phyloP scores from a whole-genome alignment of 2,329 filamentous ascomycete genomes.

The Ampelomyces quisqualis region DNA sequence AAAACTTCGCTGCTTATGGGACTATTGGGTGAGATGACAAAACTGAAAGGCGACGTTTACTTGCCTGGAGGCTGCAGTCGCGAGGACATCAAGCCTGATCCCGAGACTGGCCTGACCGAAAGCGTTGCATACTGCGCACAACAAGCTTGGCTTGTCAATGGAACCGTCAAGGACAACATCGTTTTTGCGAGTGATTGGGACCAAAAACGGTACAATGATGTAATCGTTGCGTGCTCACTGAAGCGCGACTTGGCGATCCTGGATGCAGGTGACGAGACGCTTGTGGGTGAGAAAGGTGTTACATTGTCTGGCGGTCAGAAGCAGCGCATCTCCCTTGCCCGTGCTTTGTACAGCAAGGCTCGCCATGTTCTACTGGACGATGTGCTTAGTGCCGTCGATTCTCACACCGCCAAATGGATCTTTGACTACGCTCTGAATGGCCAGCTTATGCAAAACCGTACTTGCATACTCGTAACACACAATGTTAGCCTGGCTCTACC shows the following conservation, averaged over 20 bases:
- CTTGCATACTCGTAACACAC: slow-evolving; percentile 94
- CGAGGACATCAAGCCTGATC: slow-evolving; percentile 78
- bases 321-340: slow-evolving; percentile 93
- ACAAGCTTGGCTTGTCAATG: slow-evolving; percentile 95
- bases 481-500: slow-evolving; percentile 88
- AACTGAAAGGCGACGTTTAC: slow-evolving; percentile 76
- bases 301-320: slow-evolving; percentile 96
- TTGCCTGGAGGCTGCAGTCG: slow-evolving; percentile 83
- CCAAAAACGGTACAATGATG: slow-evolving; percentile 78
- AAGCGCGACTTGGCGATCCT: slow-evolving; percentile 90
- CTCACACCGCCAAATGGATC: slow-evolving; percentile 97
- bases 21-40: slow-evolving; percentile 91
- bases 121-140: slow-evolving; percentile 96
- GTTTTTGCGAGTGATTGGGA: slow-evolving; percentile 82
- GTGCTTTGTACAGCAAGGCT: slow-evolving; percentile 94
- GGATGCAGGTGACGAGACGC: slow-evolving; percentile 85
- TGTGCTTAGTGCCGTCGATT: slow-evolving; percentile 93
- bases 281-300: slow-evolving; percentile 97
- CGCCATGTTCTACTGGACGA: slow-evolving; percentile 90
- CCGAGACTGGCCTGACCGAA: slow-evolving; percentile 82
- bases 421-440: slow-evolving; percentile 91
- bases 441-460: slow-evolving; percentile 81
- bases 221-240: slow-evolving; percentile 86
- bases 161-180: slow-evolving; percentile 94
- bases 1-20: slow-evolving; percentile 98